phyloP scores from a whole-genome alignment of 371 early-diverging fungal genomes.

The Apophysomyces ossiformis region DNA sequence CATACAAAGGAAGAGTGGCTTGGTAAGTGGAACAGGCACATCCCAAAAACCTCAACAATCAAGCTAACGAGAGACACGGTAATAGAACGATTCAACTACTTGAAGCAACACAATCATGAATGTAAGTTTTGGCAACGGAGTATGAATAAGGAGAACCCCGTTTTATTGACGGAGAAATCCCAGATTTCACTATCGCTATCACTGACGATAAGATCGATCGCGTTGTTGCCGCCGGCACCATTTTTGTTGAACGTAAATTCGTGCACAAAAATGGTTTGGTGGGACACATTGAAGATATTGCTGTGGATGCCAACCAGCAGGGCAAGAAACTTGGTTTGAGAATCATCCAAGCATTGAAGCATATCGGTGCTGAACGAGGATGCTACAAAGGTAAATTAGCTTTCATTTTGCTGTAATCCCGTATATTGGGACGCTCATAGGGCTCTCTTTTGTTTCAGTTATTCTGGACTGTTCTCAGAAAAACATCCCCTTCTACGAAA shows the following conservation, averaged over 20 bases:
- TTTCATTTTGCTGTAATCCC: background rate
- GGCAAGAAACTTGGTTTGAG: conserved; percentile 86
- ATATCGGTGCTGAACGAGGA: conserved; percentile 63
- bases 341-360: conserved; percentile 76
- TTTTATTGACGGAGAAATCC: background rate
- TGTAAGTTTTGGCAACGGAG: conserved; percentile 51
- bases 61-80: background rate
- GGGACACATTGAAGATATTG: conserved; percentile 94
- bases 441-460: conserved; percentile 19
- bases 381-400: conserved; percentile 64
- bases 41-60: background rate
- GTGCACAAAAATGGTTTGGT: conserved; percentile 84
- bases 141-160: background rate
- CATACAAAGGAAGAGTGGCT: conserved; percentile 72
- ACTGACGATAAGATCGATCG: conserved; percentile 66
- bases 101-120: conserved; percentile 75
- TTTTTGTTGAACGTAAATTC: conserved; percentile 97
- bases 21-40: conserved; percentile 32
- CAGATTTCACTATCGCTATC: conserved; percentile 82
- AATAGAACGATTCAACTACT: conserved; percentile 71
- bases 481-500: conserved; percentile 59
- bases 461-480: conserved; percentile 58
- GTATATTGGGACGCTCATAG: background rate
- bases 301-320: conserved; percentile 90
- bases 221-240: conserved; percentile 94